phyloP scores from a whole-genome alignment of 495 filamentous ascomycete species.

The Hyaloscypha hepaticicola region DNA sequence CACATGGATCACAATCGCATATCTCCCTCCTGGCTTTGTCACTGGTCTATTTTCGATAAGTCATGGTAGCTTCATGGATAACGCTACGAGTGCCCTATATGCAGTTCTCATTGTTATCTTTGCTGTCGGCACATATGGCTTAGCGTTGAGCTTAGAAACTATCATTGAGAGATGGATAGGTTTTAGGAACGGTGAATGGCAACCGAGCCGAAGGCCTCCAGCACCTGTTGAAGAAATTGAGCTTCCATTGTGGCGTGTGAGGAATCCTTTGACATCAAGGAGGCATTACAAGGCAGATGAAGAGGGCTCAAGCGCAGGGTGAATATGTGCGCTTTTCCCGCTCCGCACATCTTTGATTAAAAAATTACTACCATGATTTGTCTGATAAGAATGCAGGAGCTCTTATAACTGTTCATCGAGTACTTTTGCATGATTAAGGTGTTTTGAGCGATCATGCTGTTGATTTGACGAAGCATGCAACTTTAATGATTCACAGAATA shows the following conservation, averaged over 20 bases:
- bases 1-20: slow-evolving; percentile 32
- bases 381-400: no score
- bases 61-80: slow-evolving; percentile 1
- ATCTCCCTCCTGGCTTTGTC: slow-evolving; percentile 29
- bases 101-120: slow-evolving; percentile 5
- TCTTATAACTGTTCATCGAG: no score
- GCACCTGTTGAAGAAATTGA: neutral
- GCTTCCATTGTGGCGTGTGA: neutral
- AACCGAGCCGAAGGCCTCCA: neutral
- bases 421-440: no score
- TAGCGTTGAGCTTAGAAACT: slow-evolving; percentile 13
- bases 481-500: no score
- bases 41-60: slow-evolving; percentile 14
- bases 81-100: slow-evolving; percentile 7
- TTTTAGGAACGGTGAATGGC: neutral
- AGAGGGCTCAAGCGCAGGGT: neutral
- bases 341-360: no score
- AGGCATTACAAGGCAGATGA: neutral
- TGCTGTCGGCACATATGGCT: slow-evolving; percentile 10
- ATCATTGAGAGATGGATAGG: neutral
- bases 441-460: no score
- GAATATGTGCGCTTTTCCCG: no score
- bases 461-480: no score
- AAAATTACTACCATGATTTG: no score
- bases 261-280: neutral